Percentiles rank a stretch among this genome's conserved stretches.
Evolutionary conservation across 768 basidiomycete species (phyloP).

Genomic region (Pholiota conissans): DNA sequence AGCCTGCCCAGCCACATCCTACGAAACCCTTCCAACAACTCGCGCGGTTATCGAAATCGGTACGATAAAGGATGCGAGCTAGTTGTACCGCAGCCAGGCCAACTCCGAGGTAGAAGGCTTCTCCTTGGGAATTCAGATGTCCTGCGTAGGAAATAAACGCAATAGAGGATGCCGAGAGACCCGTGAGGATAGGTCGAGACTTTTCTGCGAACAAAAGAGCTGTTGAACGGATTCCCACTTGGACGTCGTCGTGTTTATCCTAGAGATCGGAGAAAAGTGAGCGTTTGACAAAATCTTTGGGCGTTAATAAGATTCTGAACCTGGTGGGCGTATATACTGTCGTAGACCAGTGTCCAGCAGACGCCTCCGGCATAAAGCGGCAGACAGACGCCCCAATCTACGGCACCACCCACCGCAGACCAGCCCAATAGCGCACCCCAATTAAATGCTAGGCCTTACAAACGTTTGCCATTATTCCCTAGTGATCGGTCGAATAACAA

Average conservation of each 20-base stretch:
- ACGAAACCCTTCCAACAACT: constrained; percentile 93
- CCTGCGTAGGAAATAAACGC: constrained; percentile 80
- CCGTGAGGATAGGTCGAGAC: constrained; percentile 73
- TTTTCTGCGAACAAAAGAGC: constrained; percentile 85
- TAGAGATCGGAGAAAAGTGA: constrained; percentile 26
- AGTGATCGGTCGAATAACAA: background rate
- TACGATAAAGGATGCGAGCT: constrained; percentile 68
- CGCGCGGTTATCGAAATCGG: constrained; percentile 70
- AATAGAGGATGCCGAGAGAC: constrained; percentile 72
- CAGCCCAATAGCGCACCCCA: constrained; percentile 97
- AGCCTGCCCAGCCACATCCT: constrained; percentile 86
- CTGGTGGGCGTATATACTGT: constrained; percentile 98
- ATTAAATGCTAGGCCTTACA: constrained; percentile 87
- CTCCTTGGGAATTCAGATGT: constrained; percentile 72
- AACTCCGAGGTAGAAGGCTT: constrained; percentile 79
- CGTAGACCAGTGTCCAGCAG: constrained; percentile 95
- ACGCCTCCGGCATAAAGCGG: constrained; percentile 90
- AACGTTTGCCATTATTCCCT: background rate
- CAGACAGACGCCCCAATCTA: constrained; percentile 79
- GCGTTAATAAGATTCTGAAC: too few species aligned
- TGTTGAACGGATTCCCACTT: constrained; percentile 89
- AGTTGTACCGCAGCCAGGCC: constrained; percentile 76
- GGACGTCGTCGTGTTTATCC: constrained; percentile 92
- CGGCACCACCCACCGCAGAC: constrained; percentile 85
- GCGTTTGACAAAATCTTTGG: too few species aligned